A percentile compares a stretch with the other conserved stretches of the same genome.
Conservation (phyloP, 768 basidiomycete genomes). For the Serpula lacrymans region DNA sequence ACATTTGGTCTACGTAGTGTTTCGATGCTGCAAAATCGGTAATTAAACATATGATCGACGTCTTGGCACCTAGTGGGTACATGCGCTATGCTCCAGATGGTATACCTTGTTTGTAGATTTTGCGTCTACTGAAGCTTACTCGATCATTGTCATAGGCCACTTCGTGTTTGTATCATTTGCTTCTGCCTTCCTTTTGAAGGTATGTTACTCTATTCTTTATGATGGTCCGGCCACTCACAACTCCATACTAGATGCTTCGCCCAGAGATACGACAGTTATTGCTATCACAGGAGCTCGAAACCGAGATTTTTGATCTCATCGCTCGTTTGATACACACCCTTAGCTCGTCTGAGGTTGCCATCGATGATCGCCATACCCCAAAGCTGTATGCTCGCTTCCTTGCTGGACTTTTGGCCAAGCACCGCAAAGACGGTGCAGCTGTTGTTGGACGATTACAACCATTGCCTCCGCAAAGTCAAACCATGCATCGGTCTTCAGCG, state of each 20-base stretch:
- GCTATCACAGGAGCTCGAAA: constrained; percentile 54
- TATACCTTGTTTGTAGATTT: constrained; percentile 21
- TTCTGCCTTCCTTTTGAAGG: constrained; percentile 80
- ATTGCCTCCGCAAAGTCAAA: constrained; percentile 41
- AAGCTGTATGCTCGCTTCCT: constrained; percentile 80
- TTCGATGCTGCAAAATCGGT: constrained; percentile 67
- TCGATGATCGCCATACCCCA: constrained; percentile 80
- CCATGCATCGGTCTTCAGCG: constrained; percentile 9
- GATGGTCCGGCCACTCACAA: background rate
- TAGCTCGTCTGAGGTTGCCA: constrained; percentile 68
- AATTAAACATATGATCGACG: constrained; percentile 61
- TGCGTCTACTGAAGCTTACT: background rate
- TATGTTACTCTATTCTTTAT: constrained; percentile 21
- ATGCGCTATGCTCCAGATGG: constrained; percentile 81
- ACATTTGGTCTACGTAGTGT: constrained; percentile 41
- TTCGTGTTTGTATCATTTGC: constrained; percentile 81
- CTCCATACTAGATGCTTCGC: constrained; percentile 51
- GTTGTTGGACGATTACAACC: constrained; percentile 53
- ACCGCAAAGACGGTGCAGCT: constrained; percentile 62
- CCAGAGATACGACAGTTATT: constrained; percentile 70
- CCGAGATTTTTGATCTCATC: constrained; percentile 69
- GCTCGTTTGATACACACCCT: constrained; percentile 69
- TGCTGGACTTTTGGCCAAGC: constrained; percentile 62
- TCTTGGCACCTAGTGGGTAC: constrained; percentile 66
- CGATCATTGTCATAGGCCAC: constrained; percentile 43